Evolutionary conservation across 2,329 filamentous ascomycete species (phyloP).

Genomic region (Paraphoma chrysanthemicola): DNA sequence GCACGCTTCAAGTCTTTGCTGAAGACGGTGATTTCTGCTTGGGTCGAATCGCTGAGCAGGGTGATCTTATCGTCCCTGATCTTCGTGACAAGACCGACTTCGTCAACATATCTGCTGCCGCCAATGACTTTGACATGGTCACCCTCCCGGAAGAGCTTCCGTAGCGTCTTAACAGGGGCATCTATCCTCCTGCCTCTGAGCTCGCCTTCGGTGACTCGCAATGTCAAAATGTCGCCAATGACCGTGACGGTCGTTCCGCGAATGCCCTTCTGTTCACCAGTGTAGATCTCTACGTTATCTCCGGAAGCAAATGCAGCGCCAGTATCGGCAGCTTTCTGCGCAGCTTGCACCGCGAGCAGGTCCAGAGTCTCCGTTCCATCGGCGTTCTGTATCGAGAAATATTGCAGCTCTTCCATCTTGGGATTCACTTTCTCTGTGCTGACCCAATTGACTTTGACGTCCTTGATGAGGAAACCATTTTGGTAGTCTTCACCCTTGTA

Average conservation of each 20-base stretch:
- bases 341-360: conserved; percentile 86
- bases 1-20: conserved; percentile 96
- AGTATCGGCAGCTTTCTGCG: conserved; percentile 81
- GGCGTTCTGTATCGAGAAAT: conserved; percentile 85
- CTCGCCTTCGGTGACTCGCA: conserved; percentile 83
- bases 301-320: conserved; percentile 88
- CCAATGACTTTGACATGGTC: conserved; percentile 99
- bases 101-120: conserved; percentile 90
- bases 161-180: conserved; percentile 87
- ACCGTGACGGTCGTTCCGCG: conserved; percentile 85
- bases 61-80: conserved; percentile 93
- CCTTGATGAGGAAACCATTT: conserved; percentile 91
- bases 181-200: conserved; percentile 85
- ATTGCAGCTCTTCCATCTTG: conserved; percentile 92
- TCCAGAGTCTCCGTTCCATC: conserved; percentile 95
- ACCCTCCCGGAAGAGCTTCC: conserved; percentile 90
- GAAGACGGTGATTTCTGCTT: conserved; percentile 94
- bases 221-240: conserved; percentile 88
- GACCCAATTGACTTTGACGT: conserved; percentile 87
- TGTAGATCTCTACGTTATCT: conserved; percentile 95
- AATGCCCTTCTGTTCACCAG: conserved; percentile 93
- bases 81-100: conserved; percentile 96
- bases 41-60: conserved; percentile 88
- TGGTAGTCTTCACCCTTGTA: conserved; percentile 91
- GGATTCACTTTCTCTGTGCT: conserved; percentile 91